phyloP scores from a whole-genome alignment of 352 stramenopile species.

The Globisporangium megalacanthum region DNA sequence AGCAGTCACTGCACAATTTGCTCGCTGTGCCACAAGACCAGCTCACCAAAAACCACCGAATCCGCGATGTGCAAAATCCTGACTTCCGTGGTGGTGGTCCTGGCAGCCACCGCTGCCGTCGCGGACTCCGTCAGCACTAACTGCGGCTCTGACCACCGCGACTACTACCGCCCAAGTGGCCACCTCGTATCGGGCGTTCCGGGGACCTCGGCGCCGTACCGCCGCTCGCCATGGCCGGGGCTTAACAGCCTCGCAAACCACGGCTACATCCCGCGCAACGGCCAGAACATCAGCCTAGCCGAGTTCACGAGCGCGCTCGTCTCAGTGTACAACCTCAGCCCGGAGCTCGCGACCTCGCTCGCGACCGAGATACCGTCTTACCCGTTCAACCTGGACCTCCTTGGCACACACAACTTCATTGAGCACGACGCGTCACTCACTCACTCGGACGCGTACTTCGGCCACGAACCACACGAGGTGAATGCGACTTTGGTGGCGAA shows the following conservation, averaged over 20 bases:
- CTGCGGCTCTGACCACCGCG: too few species aligned
- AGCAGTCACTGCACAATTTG: too few species aligned
- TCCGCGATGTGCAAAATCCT: too few species aligned
- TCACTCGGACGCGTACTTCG: constrained; percentile 43
- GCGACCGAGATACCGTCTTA: constrained; percentile 4
- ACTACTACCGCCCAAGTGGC: too few species aligned
- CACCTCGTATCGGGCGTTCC: constrained; percentile 10
- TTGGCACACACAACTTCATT: constrained; percentile 29
- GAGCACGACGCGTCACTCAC: constrained; percentile 46
- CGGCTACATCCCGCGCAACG: constrained; percentile 23
- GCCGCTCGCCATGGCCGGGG: constrained; percentile 27
- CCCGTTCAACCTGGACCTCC: constrained; percentile 8
- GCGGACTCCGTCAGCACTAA: too few species aligned
- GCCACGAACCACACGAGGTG: constrained; percentile 21
- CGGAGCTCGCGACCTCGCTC: constrained; percentile 6
- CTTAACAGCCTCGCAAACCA: constrained; percentile 34
- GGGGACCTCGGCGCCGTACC: constrained; percentile 15
- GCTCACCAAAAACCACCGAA: too few species aligned
- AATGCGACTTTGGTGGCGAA: constrained; percentile 19
- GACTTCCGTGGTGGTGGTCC: too few species aligned
- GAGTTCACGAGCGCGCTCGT: constrained; percentile 11
- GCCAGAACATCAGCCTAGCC: constrained; percentile 13
- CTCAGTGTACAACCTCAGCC: constrained; percentile 16
- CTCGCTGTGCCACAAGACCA: too few species aligned
- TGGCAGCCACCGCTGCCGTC: too few species aligned